These are phyloP conservation scores for Coemansia sp. DNA, from an alignment of 192 early-diverging fungal genomes.

Conservation along the genomic window DNA sequence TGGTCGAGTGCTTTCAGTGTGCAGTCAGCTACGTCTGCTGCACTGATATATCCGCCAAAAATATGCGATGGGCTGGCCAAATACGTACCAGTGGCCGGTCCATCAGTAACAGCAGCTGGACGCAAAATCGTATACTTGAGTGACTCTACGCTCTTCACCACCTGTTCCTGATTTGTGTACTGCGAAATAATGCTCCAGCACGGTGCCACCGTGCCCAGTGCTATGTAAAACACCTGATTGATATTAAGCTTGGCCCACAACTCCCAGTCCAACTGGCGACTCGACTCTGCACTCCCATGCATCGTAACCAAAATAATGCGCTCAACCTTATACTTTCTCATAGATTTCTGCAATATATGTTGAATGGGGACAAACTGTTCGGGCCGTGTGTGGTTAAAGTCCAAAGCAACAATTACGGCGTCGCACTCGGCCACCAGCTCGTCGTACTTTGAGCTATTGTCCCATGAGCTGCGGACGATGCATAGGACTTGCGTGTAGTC, in stretches of 20 bases:
- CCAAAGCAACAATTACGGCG: slow-evolving; percentile 36
- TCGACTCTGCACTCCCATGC: slow-evolving; percentile 37
- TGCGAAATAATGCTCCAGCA: slow-evolving; percentile 41
- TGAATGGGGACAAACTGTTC: slow-evolving; percentile 25
- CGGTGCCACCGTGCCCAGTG: neutral
- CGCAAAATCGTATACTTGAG: slow-evolving; percentile 38
- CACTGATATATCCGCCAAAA: slow-evolving; percentile 37
- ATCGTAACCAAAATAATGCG: slow-evolving; percentile 31
- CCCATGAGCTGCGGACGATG: slow-evolving; percentile 24
- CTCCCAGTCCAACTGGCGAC: slow-evolving; percentile 30
- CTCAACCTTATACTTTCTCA: slow-evolving; percentile 12
- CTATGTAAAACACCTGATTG: slow-evolving; percentile 24
- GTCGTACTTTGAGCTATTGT: slow-evolving; percentile 24
- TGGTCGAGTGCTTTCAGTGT: slow-evolving; percentile 37
- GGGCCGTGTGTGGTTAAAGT: slow-evolving; percentile 15
- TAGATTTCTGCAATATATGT: slow-evolving; percentile 29
- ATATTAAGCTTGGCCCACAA: slow-evolving; percentile 28
- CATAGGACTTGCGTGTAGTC: slow-evolving; percentile 19
- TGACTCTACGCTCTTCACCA: slow-evolving; percentile 7
- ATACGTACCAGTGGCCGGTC: slow-evolving; percentile 28
- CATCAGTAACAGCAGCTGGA: slow-evolving; percentile 18
- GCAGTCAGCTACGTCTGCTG: slow-evolving; percentile 35
- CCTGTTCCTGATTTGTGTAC: slow-evolving; percentile 36
- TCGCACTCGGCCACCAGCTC: slow-evolving; percentile 16
- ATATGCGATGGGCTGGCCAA: slow-evolving; percentile 34